phyloP scores from a whole-genome alignment of 2,329 filamentous ascomycete species.

The Neoarthrinium moseri region DNA sequence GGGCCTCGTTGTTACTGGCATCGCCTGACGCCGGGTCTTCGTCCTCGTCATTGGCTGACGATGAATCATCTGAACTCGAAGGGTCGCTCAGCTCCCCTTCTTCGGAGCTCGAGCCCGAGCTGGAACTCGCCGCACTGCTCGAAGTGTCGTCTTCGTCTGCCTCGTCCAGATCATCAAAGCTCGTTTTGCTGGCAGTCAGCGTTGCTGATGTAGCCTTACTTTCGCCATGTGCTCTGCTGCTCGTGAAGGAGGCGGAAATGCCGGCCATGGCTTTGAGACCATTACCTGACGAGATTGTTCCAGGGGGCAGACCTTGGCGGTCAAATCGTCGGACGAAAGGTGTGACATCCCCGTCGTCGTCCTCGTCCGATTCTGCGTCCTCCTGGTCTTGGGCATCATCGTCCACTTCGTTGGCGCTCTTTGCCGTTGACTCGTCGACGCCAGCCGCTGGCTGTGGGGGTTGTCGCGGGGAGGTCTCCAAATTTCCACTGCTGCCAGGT shows the following conservation, averaged over 20 bases:
- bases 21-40: background rate
- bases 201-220: constrained; percentile 21
- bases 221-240: constrained; percentile 22
- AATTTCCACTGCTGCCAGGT: background rate
- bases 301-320: constrained; percentile 35
- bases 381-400: constrained; percentile 24
- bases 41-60: constrained; percentile 18
- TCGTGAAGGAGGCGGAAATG: constrained; percentile 27
- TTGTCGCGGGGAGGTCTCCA: background rate
- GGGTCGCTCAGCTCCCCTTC: constrained; percentile 15
- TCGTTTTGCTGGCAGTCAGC: constrained; percentile 11
- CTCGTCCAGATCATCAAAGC: constrained; percentile 14
- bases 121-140: constrained; percentile 21
- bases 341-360: constrained; percentile 24
- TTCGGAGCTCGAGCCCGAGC: constrained; percentile 23
- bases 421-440: background rate
- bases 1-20: background rate
- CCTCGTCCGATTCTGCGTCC: constrained; percentile 21
- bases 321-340: constrained; percentile 32
- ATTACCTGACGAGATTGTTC: constrained; percentile 35
- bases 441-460: background rate
- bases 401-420: background rate
- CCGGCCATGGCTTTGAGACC: constrained; percentile 32
- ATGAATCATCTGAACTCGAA: constrained; percentile 10
- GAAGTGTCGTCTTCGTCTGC: constrained; percentile 14